Percentiles rank a stretch among this genome's conserved stretches.
phyloP scores from a whole-genome alignment of 164 flowering plant species.

The Nelumbo lutea region DNA sequence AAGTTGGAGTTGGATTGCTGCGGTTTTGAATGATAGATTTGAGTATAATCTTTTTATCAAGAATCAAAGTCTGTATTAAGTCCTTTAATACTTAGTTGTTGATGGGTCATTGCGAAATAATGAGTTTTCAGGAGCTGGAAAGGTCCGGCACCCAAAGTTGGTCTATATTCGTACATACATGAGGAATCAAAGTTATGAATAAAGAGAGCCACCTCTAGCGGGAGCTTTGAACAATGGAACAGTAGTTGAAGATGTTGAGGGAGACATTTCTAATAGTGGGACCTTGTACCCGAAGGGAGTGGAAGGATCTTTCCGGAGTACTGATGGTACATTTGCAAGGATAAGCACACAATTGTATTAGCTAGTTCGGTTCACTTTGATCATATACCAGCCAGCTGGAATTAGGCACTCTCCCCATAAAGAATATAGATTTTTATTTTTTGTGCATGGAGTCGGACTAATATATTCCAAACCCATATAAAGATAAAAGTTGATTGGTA shows the following conservation, averaged over 20 bases:
- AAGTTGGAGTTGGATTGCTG: neutral
- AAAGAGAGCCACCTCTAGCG: no score
- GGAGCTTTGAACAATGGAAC: neutral
- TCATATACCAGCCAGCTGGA: conserved; percentile 13
- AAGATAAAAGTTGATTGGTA: conserved; percentile 6
- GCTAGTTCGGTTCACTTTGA: neutral
- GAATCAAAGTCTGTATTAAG: no score
- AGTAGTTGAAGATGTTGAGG: neutral
- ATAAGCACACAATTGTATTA: conserved; percentile 20
- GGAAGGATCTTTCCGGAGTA: conserved; percentile 10
- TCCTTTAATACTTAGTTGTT: neutral
- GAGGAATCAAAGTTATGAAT: no score
- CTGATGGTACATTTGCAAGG: conserved; percentile 20
- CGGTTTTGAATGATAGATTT: no score
- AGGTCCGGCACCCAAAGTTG: neutral
- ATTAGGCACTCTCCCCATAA: neutral
- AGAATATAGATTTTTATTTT: neutral
- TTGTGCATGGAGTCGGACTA: neutral
- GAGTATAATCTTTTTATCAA: neutral
- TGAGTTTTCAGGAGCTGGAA: neutral
- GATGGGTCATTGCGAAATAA: neutral
- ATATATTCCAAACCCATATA: neutral
- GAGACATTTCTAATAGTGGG: conserved; percentile 1
- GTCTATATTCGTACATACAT: no score
- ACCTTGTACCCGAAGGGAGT: conserved; percentile 15